phyloP scores from a whole-genome alignment of 805 yeast genomes.

The Starmera amethionina region DNA sequence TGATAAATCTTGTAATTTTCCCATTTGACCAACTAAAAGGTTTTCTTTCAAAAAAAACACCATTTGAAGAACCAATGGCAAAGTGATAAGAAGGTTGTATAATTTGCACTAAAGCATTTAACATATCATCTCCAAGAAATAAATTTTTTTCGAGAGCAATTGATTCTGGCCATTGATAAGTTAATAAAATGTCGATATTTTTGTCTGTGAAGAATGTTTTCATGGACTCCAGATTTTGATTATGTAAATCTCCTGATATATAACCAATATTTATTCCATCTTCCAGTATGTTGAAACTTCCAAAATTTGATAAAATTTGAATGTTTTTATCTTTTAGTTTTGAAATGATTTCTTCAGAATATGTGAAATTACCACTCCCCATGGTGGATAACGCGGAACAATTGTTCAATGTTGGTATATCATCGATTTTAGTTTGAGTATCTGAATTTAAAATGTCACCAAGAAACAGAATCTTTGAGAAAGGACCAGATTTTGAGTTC shows the following conservation, averaged over 20 bases:
- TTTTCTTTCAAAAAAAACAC: conserved; percentile 41
- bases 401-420: conserved; percentile 10
- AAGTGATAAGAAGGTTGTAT: conserved; percentile 62
- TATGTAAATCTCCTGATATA: conserved; percentile 22
- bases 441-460: conserved; percentile 29
- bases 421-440: conserved; percentile 1
- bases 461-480: conserved; percentile 41
- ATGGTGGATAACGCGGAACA: conserved; percentile 5
- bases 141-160: conserved; percentile 36
- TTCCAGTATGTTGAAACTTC: conserved; percentile 28
- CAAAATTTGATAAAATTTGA: conserved; percentile 23
- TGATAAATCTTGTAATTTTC: conserved; percentile 49
- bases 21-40: conserved; percentile 50
- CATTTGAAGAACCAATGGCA: conserved; percentile 38
- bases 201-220: conserved; percentile 12
- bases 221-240: conserved; percentile 18
- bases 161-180: conserved; percentile 50
- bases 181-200: conserved; percentile 45
- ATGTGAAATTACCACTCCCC: conserved; percentile 3
- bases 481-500: conserved; percentile 55
- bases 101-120: conserved; percentile 36
- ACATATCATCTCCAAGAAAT: conserved; percentile 32
- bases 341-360: not conserved
- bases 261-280: conserved; percentile 41
- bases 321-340: conserved; percentile 9